phyloP scores from a whole-genome alignment of 176 grass and related monocot species.

The Hyparrhenia diplandra region DNA sequence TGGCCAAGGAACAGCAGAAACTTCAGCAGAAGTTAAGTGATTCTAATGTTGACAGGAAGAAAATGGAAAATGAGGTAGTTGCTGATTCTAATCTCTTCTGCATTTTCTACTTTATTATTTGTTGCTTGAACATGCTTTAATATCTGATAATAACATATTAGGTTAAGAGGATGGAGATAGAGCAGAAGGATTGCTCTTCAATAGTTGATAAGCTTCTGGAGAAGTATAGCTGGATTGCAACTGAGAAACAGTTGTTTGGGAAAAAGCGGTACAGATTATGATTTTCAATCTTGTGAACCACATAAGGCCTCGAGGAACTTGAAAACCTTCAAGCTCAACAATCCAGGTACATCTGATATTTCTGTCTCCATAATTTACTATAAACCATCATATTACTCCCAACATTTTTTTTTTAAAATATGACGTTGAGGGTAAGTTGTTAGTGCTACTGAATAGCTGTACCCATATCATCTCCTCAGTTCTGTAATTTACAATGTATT shows the following conservation, averaged over 20 bases:
- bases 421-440: not conserved
- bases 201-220: constrained; percentile 82
- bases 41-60: constrained; percentile 78
- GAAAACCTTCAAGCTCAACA: constrained; percentile 83
- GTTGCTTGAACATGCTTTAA: not conserved
- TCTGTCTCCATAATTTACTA: not conserved
- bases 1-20: constrained; percentile 68
- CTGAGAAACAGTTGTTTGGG: constrained; percentile 96
- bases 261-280: constrained; percentile 90
- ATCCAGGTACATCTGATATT: constrained; percentile 56
- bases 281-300: constrained; percentile 72
- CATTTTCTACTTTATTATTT: constrained; percentile 15
- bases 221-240: constrained; percentile 86
- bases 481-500: constrained; percentile 14
- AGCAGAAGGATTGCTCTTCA: constrained; percentile 90
- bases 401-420: not conserved
- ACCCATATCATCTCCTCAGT: constrained; percentile 2
- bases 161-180: constrained; percentile 95
- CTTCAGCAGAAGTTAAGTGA: constrained; percentile 81
- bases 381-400: not conserved
- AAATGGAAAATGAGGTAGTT: constrained; percentile 95
- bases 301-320: constrained; percentile 67
- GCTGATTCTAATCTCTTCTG: constrained; percentile 4
- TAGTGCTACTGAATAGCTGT: constrained; percentile 8
- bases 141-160: constrained; percentile 31